These are phyloP conservation scores for Aspergillus alliaceus DNA, from an alignment of 2,329 filamentous ascomycete species.

Conservation along the genomic window DNA sequence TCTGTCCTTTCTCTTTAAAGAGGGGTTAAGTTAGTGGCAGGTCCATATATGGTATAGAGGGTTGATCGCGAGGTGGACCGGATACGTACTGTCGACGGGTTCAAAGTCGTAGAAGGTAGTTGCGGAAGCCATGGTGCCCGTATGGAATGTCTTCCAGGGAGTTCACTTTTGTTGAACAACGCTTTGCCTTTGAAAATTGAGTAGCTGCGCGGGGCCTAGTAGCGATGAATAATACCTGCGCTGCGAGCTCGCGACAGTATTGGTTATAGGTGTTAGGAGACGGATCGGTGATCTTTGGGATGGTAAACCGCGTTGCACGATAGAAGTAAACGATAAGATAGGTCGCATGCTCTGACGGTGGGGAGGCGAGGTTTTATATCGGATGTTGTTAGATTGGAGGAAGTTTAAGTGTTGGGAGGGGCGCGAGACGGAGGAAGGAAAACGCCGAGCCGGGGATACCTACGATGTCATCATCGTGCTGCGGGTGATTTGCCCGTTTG, in stretches of 20 bases:
- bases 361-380: too few relatives aligned
- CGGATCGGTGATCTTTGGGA: neutral
- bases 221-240: neutral
- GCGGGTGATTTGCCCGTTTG: conserved; percentile 2
- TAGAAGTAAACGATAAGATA: neutral
- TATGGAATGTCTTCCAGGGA: neutral
- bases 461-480: conserved; percentile 4
- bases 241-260: neutral
- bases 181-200: neutral
- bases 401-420: too few relatives aligned
- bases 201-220: neutral
- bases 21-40: conserved; percentile 6
- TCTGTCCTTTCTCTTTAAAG: conserved; percentile 66
- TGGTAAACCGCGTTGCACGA: neutral
- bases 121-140: conserved; percentile 56
- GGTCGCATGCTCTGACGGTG: too few relatives aligned
- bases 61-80: neutral
- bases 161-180: too few relatives aligned
- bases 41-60: neutral
- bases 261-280: neutral
- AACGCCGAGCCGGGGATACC: neutral
- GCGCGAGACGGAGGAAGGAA: neutral
- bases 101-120: conserved; percentile 62
- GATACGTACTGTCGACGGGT: conserved; percentile 55
- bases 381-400: too few relatives aligned